Evolutionary conservation across 2,329 filamentous ascomycete species (phyloP).

Genomic region (Fusarium sp.): DNA sequence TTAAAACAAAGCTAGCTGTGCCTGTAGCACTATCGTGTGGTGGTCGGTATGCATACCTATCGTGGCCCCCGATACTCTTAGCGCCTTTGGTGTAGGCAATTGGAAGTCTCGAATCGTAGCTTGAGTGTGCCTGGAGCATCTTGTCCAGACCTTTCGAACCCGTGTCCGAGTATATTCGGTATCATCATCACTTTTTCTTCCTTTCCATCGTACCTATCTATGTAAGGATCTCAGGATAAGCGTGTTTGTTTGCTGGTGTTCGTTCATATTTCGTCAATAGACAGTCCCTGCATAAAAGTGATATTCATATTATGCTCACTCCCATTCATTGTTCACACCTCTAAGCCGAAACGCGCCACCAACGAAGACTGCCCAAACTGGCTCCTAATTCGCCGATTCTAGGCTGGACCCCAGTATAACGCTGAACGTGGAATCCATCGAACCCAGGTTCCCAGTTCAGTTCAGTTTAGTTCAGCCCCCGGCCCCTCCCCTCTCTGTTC

Average conservation of each 20-base stretch:
- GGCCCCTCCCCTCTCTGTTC: slow-evolving; percentile 8
- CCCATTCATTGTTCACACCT: slow-evolving; percentile 3
- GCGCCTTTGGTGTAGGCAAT: slow-evolving; percentile 4
- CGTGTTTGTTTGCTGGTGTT: background rate
- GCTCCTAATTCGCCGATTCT: slow-evolving; percentile 20
- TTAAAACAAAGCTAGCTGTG: background rate
- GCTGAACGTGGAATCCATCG: slow-evolving; percentile 11
- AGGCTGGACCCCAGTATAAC: slow-evolving; percentile 20
- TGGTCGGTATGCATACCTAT: slow-evolving; percentile 19
- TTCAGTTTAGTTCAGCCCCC: background rate
- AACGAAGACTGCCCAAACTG: slow-evolving; percentile 15
- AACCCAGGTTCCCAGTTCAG: slow-evolving; percentile 23
- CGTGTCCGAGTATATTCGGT: background rate
- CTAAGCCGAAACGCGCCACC: slow-evolving; percentile 34
- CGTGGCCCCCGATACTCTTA: slow-evolving; percentile 18
- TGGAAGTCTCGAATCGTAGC: slow-evolving; percentile 13
- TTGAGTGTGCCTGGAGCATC: slow-evolving; percentile 8
- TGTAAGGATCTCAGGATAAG: background rate
- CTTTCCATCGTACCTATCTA: background rate
- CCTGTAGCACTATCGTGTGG: slow-evolving; percentile 7
- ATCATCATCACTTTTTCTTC: background rate
- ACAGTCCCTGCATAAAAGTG: slow-evolving; percentile 26
- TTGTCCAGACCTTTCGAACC: background rate
- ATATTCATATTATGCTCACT: slow-evolving; percentile 12
- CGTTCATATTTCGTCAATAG: background rate